Base-by-base conservation (phyloP, 257 asterid genomes). In the Przewalskia tangutica region DNA sequence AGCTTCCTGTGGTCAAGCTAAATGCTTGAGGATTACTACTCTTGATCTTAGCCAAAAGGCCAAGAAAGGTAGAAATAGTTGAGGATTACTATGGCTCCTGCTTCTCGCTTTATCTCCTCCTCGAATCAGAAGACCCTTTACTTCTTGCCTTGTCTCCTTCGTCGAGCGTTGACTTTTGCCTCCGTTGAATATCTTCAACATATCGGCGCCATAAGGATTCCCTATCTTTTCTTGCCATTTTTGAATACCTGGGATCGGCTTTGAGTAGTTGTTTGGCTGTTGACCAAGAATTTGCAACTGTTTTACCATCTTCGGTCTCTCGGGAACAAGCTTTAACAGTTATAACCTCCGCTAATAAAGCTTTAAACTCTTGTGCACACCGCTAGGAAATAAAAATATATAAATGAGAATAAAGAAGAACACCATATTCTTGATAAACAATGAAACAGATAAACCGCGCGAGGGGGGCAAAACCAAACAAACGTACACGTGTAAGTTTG, bases 141-240 rank as follows among this genome's bases (percentile, higher is more conserved):
- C 32, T 85, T 82, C 88, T 91, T 42, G 90, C 95, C 36, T 83
- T 87, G 59, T 89, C 95, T 80, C 83, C 91, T 83, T 89, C 88
- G 50, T 90, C 88, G 18, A 79, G 77, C 17, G 77, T 71, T 10
- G 81, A 79, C 88, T 89, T 95, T 79, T 82, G 91, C 91, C 90
- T 91, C 75, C 97, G 84, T 77, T 83, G 89, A 81, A 94, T 90
- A 32, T 92, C 99, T 80, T 94, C 98, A 40, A 90, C 90, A 77
- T 91, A 95, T 48, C 98, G 85, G 46, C 89, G 91, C 99, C 99
- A 95, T 76, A 92, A 83, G 83, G 95, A 77, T 83, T 95, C 99
- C 84, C 97, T 83, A 36, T 94, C 98, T 85, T 94, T 95, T 89
- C 98, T 91, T 6, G 97, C 90, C 93, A 91, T 88, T 86, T 90